Evolutionary conservation across 2,329 filamentous ascomycete genomes (phyloP), one percentile per base, ranked within the genome.

Genomic region (Pyrenophora graminea): DNA sequence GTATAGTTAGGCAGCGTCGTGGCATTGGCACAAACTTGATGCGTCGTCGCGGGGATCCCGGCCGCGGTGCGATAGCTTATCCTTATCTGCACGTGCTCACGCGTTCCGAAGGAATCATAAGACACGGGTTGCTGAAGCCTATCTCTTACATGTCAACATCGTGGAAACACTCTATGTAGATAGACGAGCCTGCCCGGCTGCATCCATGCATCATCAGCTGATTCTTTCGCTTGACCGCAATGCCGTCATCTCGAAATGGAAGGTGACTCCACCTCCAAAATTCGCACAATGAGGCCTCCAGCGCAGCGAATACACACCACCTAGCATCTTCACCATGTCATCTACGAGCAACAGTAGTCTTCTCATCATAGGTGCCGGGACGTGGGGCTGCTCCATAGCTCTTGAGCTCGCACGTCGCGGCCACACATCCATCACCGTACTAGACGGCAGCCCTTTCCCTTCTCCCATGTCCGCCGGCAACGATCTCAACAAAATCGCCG

Each of bases 321-420:
- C 18, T 10, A 15, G 18, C 34, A 15, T 49, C 15, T 12, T 17
- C 48, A 38, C 19, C 15, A 52, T 52, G 49, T 13, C 34, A 38
- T 38, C 51, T 32, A 49, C 31, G 10, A 42, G 17, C 3, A 33
- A 52, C 9, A 48, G 44, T 17, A 47, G 48, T 30, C 65, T 74
- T 34, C 62, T 81, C 18, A 77, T 81, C 32, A 62, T 81, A 42
- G 79, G 80, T 7, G 77, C 74, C 15, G 80, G 79, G 8, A 79
- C 78, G 3, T 82, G 79, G 72, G 80, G 79, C 12, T 76, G 74
- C 30, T 78, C 76, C 6, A 79, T 79, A 4, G 78, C 79, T 4
- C 70, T 80, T 15, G 72, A 80, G 53, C 69, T 82, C 8, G 77
- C 77, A 37, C 71, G 77, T 23, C 71, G 76, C 50, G 79, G 79